These are phyloP conservation scores for Claviceps sp. DNA, from an alignment of 2,329 filamentous ascomycete genomes.

Conservation along the genomic window DNA sequence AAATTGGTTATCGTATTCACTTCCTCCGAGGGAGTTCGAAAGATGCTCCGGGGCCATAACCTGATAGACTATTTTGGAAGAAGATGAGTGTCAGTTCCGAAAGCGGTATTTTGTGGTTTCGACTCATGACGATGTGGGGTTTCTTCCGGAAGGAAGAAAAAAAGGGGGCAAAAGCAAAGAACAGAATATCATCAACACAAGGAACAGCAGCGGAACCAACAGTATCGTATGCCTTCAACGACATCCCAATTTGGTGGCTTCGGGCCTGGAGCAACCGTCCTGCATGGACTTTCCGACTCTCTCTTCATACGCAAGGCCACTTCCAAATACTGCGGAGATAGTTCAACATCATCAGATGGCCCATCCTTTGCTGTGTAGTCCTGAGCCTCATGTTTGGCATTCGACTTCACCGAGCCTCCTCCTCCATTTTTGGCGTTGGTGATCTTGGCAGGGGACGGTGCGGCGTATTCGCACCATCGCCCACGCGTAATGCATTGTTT, in stretches of 20 bases:
- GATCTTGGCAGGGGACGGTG: background rate
- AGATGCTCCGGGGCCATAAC: constrained; percentile 5
- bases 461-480: constrained; percentile 3
- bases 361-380: background rate
- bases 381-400: background rate
- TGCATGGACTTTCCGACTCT: background rate
- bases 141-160: background rate
- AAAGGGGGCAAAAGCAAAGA: background rate
- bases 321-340: background rate
- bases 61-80: background rate
- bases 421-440: background rate
- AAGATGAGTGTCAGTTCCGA: background rate
- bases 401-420: background rate
- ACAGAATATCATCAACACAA: background rate
- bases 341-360: background rate
- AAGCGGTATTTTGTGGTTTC: no score
- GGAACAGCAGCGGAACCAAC: background rate
- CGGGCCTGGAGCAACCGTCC: background rate
- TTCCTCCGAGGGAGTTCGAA: constrained; percentile 1
- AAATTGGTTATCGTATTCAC: constrained; percentile 3
- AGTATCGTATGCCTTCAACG: constrained; percentile 1
- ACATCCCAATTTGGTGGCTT: constrained; percentile 3
- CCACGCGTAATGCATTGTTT: constrained; percentile 3
- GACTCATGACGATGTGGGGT: no score
- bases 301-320: background rate